These are phyloP conservation scores for Pontederia paniculata DNA, from an alignment of 176 grass and related monocot genomes.

Conservation along the genomic window DNA sequence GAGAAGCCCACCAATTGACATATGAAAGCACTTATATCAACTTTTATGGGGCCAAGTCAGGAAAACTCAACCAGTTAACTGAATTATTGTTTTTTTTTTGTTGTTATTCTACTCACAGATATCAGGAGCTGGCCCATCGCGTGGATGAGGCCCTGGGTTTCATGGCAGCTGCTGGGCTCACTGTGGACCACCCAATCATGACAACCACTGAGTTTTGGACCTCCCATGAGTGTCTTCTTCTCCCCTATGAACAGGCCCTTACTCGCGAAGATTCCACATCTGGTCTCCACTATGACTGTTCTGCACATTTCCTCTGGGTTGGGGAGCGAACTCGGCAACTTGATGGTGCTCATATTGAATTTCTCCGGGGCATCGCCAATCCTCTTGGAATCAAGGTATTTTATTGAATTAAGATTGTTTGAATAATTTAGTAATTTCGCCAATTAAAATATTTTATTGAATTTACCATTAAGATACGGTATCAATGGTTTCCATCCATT, in stretches of 20 bases:
- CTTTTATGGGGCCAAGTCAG: no score
- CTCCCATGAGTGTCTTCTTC: constrained; percentile 17
- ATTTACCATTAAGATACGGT: no score
- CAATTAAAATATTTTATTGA: no score
- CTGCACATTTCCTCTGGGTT: constrained; percentile 21
- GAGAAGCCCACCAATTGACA: no score
- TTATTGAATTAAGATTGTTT: no score
- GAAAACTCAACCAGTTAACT: no score
- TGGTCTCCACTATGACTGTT: constrained; percentile 16
- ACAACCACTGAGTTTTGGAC: constrained; percentile 14
- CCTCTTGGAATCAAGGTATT: constrained; percentile 16
- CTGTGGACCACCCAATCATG: constrained; percentile 5
- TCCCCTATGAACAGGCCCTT: constrained; percentile 16
- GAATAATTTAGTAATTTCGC: no score
- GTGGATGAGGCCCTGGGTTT: constrained; percentile 19
- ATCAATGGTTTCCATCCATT: no score
- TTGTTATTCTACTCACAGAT: background rate
- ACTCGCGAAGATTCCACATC: constrained; percentile 12
- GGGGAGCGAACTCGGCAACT: constrained; percentile 14
- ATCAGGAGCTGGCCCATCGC: constrained; percentile 12
- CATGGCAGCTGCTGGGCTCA: constrained; percentile 10
- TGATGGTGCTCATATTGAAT: constrained; percentile 14
- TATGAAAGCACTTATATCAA: no score
- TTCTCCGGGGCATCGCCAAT: constrained; percentile 12
- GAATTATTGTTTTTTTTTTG: background rate